Base-by-base conservation (phyloP, 371 early-diverging fungal species). In the Rhizopus arrhizus region DNA sequence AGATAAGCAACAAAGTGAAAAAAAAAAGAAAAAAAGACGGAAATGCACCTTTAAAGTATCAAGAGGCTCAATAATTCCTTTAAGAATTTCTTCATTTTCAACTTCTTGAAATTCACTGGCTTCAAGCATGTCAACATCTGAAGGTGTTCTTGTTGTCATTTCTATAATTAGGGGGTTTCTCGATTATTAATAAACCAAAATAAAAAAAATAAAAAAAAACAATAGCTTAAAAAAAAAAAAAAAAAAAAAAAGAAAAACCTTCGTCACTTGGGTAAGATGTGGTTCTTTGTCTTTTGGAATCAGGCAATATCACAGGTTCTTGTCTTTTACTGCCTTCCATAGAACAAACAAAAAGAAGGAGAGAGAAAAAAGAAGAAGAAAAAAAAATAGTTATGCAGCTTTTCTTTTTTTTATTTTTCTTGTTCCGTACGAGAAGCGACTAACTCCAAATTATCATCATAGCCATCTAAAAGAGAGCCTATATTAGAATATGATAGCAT, bases 381-480 rank as follows among this genome's bases (percentile, higher is more conserved):
- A 46, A 47, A 42, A 55, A 45, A 40, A 10, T 6, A 10, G 36
- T 38, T 16, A 36, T 51, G 28, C 7, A 12, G 11, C 28, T 46
- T 45, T 8, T 13, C 12, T 46, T 33, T 40, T 54, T 5, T 16
- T 28, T 57, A 12, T 50, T 63, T 29, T 32, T 57, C 52, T 32
- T 64, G 64, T 35, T 69, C 68, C 31, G 65, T 74, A 32, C 74
- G 69, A 53, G 66, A 68, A 47, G 69, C 53, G 9, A 71, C 75
- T 28, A 74, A 59, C 10, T 74, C 64, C 36, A 75, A 56, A 45
- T 72, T 69, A 50, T 70, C 59, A 46, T 72, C 73, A 40, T 75
- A 75, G n/a, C 76, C 76, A 58, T 75, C 76, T 75, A 62, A 42
- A 43, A 55, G 13, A 22, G 2, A 22, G 22, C 22, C 22, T 0